These are phyloP conservation scores for Suillus weaverae DNA, from an alignment of 768 basidiomycete genomes.

Conservation along the genomic window DNA sequence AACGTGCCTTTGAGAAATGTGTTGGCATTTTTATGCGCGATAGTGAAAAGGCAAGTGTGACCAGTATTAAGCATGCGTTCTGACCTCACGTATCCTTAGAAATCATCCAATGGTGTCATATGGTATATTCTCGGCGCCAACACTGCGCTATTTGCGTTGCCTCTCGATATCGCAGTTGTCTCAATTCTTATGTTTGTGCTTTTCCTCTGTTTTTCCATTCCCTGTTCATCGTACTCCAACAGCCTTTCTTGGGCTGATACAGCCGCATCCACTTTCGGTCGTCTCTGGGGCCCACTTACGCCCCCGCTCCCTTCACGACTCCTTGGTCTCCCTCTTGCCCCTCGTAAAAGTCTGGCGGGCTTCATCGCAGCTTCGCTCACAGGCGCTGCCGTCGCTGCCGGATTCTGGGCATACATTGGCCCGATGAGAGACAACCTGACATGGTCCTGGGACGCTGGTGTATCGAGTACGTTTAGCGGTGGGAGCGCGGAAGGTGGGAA, in stretches of 20 bases:
- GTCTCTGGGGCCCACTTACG: constrained; percentile 76
- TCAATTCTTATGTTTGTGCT: constrained; percentile 82
- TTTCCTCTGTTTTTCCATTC: background rate
- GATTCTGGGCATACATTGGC: constrained; percentile 71
- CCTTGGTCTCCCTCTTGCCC: constrained; percentile 67
- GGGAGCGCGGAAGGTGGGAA: constrained; percentile 7
- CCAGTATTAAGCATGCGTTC: constrained; percentile 24
- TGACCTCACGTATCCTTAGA: constrained; percentile 34
- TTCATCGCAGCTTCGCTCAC: constrained; percentile 78
- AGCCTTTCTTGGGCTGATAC: constrained; percentile 97
- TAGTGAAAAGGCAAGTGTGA: constrained; percentile 57
- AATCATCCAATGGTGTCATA: constrained; percentile 79
- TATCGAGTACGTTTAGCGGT: constrained; percentile 32
- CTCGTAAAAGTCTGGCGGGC: constrained; percentile 82
- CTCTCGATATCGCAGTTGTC: constrained; percentile 86
- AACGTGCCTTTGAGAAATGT: constrained; percentile 63
- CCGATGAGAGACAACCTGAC: constrained; percentile 45
- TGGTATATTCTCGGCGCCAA: constrained; percentile 90
- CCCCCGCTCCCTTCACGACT: constrained; percentile 53
- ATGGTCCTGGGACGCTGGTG: constrained; percentile 61
- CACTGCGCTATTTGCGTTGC: constrained; percentile 71
- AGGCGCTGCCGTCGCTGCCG: constrained; percentile 61
- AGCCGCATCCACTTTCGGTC: constrained; percentile 87
- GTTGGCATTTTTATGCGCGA: constrained; percentile 90
- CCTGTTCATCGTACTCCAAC: constrained; percentile 11